These are phyloP conservation scores for Hyphopichia khmerensis DNA, from an alignment of 1,139 yeast species.

Conservation along the genomic window DNA sequence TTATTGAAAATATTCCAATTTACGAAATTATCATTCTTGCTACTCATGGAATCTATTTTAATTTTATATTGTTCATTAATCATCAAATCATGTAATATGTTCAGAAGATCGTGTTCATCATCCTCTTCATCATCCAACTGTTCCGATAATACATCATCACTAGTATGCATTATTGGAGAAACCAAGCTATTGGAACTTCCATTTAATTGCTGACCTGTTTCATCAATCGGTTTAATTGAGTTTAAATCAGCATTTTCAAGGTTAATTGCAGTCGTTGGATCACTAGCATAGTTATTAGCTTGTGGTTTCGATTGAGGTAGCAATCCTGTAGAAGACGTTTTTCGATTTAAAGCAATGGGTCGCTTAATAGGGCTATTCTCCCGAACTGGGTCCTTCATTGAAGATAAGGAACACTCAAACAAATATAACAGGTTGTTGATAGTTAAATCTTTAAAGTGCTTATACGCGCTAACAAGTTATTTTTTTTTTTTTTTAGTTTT, in stretches of 20 bases:
- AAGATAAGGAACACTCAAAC: too few relatives aligned
- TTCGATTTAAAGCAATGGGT: not conserved
- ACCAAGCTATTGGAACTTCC: not conserved
- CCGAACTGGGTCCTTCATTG: not conserved
- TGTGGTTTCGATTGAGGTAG: not conserved
- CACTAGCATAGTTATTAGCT: conserved; percentile 6
- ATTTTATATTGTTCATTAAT: conserved; percentile 11
- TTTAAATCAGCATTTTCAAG: conserved; percentile 12
- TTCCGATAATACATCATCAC: not conserved
- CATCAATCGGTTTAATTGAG: not conserved
- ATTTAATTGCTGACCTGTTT: not conserved
- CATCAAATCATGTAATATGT: conserved; percentile 24
- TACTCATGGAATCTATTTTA: not conserved
- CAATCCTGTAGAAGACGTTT: not conserved
- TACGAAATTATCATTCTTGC: conserved; percentile 4
- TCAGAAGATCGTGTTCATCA: conserved; percentile 29
- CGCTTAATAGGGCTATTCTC: not conserved
- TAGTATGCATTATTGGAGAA: not conserved
- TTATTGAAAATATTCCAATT: conserved; percentile 10
- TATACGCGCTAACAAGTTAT: not conserved
- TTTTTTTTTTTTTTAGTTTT: not conserved
- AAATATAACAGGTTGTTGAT: too few relatives aligned
- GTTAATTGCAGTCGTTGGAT: conserved; percentile 21
- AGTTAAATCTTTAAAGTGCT: too few relatives aligned
- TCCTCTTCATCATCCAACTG: conserved; percentile 12